phyloP scores from a whole-genome alignment of 306 rosid genomes.

The Cicer cuneatum region DNA sequence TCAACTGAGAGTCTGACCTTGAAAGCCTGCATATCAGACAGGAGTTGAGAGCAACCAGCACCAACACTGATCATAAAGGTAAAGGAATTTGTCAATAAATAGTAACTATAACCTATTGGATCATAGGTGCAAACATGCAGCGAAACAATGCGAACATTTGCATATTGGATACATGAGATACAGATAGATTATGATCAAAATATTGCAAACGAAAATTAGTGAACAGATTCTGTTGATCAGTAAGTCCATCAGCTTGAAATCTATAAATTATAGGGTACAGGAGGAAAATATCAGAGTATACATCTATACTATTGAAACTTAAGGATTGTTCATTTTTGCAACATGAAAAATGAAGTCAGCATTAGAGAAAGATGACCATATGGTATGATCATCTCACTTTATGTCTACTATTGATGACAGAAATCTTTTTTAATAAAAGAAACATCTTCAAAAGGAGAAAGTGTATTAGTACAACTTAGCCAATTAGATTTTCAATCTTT shows the following conservation, averaged over 20 bases:
- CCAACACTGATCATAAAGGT: constrained; percentile 79
- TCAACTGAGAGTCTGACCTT: constrained; percentile 64
- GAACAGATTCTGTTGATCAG: constrained; percentile 19
- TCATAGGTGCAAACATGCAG: constrained; percentile 34
- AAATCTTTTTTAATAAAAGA: background rate
- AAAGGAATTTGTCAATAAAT: constrained; percentile 52
- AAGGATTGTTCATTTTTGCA: constrained; percentile 11
- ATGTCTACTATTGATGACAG: background rate
- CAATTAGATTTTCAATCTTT: constrained; percentile 5
- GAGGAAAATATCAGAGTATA: background rate
- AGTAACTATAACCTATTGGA: constrained; percentile 6
- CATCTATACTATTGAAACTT: background rate
- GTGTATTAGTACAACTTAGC: background rate
- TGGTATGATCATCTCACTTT: background rate
- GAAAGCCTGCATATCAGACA: constrained; percentile 99
- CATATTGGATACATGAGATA: background rate
- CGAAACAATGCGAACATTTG: background rate
- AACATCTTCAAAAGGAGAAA: constrained; percentile 15
- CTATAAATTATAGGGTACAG: background rate
- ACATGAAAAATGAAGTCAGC: constrained; percentile 15
- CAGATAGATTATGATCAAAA: background rate
- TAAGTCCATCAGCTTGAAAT: constrained; percentile 22
- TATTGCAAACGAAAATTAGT: background rate
- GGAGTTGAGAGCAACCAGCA: constrained; percentile 98
- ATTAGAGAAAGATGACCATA: constrained; percentile 19